Evolutionary conservation across 177 flowering plant species (phyloP).

Genomic region (Tripterygium wilfordii): DNA sequence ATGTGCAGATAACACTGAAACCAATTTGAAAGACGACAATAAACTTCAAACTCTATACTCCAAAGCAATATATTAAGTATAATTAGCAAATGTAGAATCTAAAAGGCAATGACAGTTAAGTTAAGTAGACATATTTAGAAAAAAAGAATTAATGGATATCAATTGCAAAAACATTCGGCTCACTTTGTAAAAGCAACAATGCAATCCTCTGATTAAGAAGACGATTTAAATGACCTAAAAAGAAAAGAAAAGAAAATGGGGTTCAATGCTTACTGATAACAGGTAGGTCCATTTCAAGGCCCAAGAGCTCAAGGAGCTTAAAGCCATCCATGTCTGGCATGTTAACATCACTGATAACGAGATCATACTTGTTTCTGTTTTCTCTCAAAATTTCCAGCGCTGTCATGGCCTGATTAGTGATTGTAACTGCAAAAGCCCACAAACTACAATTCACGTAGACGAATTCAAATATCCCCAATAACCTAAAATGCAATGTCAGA

Average conservation of each 20-base stretch:
- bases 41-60: background rate
- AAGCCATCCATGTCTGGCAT: constrained; percentile 99
- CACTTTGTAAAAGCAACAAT: too few relatives aligned
- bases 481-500: too few relatives aligned
- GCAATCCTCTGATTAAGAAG: too few relatives aligned
- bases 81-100: too few relatives aligned
- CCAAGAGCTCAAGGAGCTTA: constrained; percentile 85
- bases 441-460: constrained; percentile 12
- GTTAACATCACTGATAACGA: constrained; percentile 84
- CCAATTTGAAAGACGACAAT: background rate
- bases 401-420: constrained; percentile 49
- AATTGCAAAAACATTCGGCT: too few relatives aligned
- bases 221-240: background rate
- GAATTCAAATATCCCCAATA: background rate
- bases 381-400: constrained; percentile 80
- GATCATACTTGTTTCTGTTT: constrained; percentile 58
- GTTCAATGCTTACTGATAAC: constrained; percentile 70
- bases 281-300: constrained; percentile 96
- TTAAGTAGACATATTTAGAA: too few relatives aligned
- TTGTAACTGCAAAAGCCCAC: constrained; percentile 55
- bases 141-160: too few relatives aligned
- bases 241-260: constrained; percentile 1
- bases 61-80: too few relatives aligned
- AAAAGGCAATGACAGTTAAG: too few relatives aligned
- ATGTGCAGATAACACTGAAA: constrained; percentile 79